Evolutionary conservation across 164 flowering plant genomes (phyloP).

Genomic region (Warburgia ugandensis): DNA sequence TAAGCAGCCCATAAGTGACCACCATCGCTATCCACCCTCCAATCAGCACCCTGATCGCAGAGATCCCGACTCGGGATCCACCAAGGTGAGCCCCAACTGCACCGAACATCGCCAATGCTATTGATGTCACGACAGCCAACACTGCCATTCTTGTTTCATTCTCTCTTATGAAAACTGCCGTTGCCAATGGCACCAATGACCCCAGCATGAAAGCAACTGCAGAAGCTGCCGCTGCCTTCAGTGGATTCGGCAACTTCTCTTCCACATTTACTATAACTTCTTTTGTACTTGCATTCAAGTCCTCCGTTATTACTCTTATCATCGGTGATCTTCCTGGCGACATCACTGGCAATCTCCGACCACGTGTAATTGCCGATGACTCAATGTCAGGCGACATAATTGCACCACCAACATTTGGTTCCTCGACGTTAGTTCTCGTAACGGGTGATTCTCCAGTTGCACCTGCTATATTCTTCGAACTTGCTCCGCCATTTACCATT

Average conservation of each 20-base stretch:
- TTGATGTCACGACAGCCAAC: conserved; percentile 26
- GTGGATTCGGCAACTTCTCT: conserved; percentile 33
- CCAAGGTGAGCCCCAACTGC: conserved; percentile 48
- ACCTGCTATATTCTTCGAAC: neutral
- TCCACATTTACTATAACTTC: neutral
- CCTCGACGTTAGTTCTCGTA: neutral
- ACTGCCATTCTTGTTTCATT: conserved; percentile 15
- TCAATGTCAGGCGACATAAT: neutral
- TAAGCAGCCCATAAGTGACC: conserved; percentile 39
- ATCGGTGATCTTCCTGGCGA: conserved; percentile 21
- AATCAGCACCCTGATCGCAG: conserved; percentile 37
- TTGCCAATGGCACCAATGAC: too few species aligned
- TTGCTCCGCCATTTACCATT: neutral
- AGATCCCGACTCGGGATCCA: conserved; percentile 26
- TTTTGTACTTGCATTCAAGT: neutral
- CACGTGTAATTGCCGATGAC: neutral
- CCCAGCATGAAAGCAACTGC: too few species aligned
- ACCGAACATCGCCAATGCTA: conserved; percentile 40
- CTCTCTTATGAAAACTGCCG: too few species aligned
- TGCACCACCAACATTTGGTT: too few species aligned
- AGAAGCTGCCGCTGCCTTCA: conserved; percentile 46
- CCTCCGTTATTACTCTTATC: conserved; percentile 14
- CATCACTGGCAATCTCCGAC: conserved; percentile 1
- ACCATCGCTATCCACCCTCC: conserved; percentile 68
- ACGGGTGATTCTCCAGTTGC: neutral